phyloP scores from a whole-genome alignment of 2,329 filamentous ascomycete genomes.

The Penicillium sp. region DNA sequence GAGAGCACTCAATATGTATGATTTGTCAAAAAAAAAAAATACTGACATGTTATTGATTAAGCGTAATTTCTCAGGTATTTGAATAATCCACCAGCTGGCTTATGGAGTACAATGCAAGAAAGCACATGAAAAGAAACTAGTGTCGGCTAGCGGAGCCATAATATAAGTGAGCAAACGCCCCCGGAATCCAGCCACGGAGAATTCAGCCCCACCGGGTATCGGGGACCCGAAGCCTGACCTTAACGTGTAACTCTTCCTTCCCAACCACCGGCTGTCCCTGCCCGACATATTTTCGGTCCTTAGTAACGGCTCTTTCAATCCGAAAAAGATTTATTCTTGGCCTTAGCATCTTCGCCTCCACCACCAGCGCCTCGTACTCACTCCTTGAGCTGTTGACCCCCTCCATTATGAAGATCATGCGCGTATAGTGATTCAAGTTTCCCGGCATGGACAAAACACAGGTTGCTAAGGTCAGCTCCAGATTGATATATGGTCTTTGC shows the following conservation, averaged over 20 bases:
- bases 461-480: slow-evolving; percentile 41
- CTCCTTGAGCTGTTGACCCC: slow-evolving; percentile 7
- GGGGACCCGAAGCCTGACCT: slow-evolving; percentile 8
- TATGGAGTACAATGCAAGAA: too few relatives aligned
- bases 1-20: background rate
- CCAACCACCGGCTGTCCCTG: slow-evolving; percentile 1
- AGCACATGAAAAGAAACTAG: too few relatives aligned
- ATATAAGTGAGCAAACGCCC: background rate
- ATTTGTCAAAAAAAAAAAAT: background rate
- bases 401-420: slow-evolving; percentile 34
- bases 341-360: background rate
- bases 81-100: too few relatives aligned
- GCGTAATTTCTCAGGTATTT: too few relatives aligned
- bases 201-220: slow-evolving; percentile 3
- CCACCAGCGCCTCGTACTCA: background rate
- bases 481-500: background rate
- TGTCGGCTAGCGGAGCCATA: background rate
- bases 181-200: background rate
- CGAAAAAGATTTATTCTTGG: background rate
- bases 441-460: slow-evolving; percentile 47
- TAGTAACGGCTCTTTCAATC: background rate
- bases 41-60: background rate
- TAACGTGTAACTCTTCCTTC: slow-evolving; percentile 7
- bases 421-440: slow-evolving; percentile 29
- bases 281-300: background rate